Evolutionary conservation across 139 green algal species (phyloP).

Genomic region (Chlamydomonas eustigma): DNA sequence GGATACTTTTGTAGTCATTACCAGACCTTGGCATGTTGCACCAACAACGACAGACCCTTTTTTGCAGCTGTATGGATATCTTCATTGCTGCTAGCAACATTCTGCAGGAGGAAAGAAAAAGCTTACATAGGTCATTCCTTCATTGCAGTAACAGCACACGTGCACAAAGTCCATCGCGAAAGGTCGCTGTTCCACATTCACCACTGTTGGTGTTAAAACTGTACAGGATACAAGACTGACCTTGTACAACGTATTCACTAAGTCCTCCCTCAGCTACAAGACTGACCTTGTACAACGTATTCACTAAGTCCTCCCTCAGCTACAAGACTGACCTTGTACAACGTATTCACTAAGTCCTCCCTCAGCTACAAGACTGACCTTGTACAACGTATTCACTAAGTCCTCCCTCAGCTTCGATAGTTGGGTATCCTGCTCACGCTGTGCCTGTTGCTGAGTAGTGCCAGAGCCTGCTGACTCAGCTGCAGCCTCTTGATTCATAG

Average conservation of each 20-base stretch:
- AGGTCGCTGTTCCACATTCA: no score
- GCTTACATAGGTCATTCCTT: no score
- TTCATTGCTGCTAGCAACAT: conserved; percentile 20
- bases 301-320: background rate
- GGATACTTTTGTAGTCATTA: no score
- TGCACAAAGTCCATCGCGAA: no score
- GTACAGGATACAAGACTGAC: no score
- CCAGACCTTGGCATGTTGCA: conserved; percentile 15
- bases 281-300: background rate
- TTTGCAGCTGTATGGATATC: conserved; percentile 32
- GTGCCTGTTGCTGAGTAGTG: background rate
- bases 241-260: conserved; percentile 3
- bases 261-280: background rate
- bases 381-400: conserved; percentile 68
- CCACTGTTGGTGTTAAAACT: no score
- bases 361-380: conserved; percentile 1
- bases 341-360: conserved; percentile 1
- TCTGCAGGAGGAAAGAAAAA: conserved; percentile 18
- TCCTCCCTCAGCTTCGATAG: conserved; percentile 39
- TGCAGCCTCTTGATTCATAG: background rate
- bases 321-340: background rate
- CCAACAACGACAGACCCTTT: conserved; percentile 25
- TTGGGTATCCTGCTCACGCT: background rate
- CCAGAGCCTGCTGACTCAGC: background rate
- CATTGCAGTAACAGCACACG: no score